A percentile compares a stretch with the other conserved stretches of the same genome.
Conservation (phyloP, 208 protist species). For the Paratrypanosoma confusum region DNA sequence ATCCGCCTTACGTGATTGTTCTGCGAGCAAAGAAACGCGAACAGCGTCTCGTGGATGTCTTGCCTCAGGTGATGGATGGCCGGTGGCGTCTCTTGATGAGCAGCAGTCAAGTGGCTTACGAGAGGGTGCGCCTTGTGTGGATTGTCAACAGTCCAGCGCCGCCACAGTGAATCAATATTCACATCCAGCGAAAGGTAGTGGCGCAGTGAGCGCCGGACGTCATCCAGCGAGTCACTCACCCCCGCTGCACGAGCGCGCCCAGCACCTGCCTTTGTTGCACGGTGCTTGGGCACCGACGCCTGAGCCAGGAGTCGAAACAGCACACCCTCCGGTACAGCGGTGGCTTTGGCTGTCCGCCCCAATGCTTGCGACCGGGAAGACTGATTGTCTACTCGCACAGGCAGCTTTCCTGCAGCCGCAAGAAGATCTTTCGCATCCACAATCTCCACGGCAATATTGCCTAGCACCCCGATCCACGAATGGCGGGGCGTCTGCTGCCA, state of each 20-base stretch:
- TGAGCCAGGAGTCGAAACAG: neutral
- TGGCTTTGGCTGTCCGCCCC: neutral
- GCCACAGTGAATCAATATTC: constrained; percentile 37
- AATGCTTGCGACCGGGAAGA: neutral
- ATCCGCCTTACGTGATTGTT: constrained; percentile 77
- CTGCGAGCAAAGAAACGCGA: constrained; percentile 72
- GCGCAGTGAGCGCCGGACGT: constrained; percentile 26
- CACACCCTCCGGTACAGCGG: constrained; percentile 3
- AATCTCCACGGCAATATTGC: constrained; percentile 35
- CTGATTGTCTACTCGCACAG: neutral
- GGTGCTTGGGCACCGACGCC: neutral
- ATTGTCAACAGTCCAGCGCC: constrained; percentile 38
- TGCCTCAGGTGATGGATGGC: constrained; percentile 51
- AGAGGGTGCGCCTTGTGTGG: constrained; percentile 36
- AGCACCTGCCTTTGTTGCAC: constrained; percentile 6
- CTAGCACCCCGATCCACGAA: constrained; percentile 43
- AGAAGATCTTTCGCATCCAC: constrained; percentile 6
- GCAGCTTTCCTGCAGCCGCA: neutral
- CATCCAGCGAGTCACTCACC: constrained; percentile 2
- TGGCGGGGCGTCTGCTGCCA: constrained; percentile 31
- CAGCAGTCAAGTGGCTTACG: constrained; percentile 3
- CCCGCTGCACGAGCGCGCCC: constrained; percentile 1
- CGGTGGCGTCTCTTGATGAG: neutral
- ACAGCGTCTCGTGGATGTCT: constrained; percentile 61
- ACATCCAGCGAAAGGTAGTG: constrained; percentile 62